phyloP scores from a whole-genome alignment of 2,329 filamentous ascomycete species.

The Dactylellina leptospora region DNA sequence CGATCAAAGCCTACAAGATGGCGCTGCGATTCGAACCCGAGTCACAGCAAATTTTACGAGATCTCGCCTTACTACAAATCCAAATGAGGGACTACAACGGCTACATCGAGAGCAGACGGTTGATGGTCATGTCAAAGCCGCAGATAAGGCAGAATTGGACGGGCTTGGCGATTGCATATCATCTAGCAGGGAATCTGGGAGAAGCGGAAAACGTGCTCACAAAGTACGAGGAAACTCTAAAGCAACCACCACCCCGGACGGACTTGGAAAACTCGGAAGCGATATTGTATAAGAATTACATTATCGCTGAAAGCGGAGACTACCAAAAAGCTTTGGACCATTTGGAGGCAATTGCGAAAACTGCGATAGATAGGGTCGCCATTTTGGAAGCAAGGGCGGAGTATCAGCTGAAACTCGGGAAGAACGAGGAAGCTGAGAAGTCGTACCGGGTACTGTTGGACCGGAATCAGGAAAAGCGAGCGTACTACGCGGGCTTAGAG shows the following conservation, averaged over 20 bases:
- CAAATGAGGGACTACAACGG: constrained; percentile 97
- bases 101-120: constrained; percentile 85
- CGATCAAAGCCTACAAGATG: constrained; percentile 98
- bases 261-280: constrained; percentile 96
- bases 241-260: constrained; percentile 70
- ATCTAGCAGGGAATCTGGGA: constrained; percentile 82
- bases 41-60: constrained; percentile 89
- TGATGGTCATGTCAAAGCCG: constrained; percentile 86
- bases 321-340: constrained; percentile 84
- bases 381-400: constrained; percentile 85
- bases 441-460: constrained; percentile 83
- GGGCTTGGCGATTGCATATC: constrained; percentile 90
- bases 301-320: constrained; percentile 91
- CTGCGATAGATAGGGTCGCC: constrained; percentile 81
- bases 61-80: constrained; percentile 89
- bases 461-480: constrained; percentile 85
- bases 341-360: constrained; percentile 78
- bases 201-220: constrained; percentile 91
- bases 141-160: constrained; percentile 94
- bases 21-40: constrained; percentile 93
- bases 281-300: constrained; percentile 89
- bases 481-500: constrained; percentile 83
- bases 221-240: constrained; percentile 92
- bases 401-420: constrained; percentile 80
- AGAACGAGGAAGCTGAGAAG: constrained; percentile 79